Evolutionary conservation across 2,329 filamentous ascomycete species (phyloP).

Genomic region (Fusarium verrucosum): DNA sequence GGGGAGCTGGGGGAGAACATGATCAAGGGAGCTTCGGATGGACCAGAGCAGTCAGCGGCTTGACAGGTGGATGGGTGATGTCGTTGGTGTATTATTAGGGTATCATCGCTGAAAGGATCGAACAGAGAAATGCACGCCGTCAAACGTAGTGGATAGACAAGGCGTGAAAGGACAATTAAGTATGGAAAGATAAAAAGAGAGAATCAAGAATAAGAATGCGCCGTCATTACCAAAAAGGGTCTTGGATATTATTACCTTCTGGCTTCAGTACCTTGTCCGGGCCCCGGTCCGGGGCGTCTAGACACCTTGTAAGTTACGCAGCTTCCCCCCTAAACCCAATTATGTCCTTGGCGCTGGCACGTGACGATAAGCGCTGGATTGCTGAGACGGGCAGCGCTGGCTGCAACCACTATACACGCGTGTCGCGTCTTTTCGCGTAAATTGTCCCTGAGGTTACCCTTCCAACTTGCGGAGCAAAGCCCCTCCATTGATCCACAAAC

Average conservation of each 20-base stretch:
- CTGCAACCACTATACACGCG: constrained; percentile 47
- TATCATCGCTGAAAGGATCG: constrained; percentile 57
- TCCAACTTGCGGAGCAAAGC: constrained; percentile 37
- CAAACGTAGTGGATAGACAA: constrained; percentile 12
- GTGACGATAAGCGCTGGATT: constrained; percentile 26
- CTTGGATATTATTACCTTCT: constrained; percentile 29
- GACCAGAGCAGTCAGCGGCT: constrained; percentile 43
- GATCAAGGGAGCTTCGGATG: constrained; percentile 43
- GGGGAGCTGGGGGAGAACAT: constrained; percentile 68
- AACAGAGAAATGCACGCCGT: constrained; percentile 24
- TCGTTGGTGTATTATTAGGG: constrained; percentile 54
- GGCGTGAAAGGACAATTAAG: constrained; percentile 30
- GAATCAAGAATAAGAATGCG: constrained; percentile 28
- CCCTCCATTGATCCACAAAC: constrained; percentile 41
- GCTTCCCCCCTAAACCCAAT: constrained; percentile 27
- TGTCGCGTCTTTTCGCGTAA: constrained; percentile 41
- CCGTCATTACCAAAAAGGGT: constrained; percentile 38
- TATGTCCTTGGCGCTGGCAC: constrained; percentile 22
- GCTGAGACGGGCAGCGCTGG: constrained; percentile 3
- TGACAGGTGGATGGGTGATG: constrained; percentile 49
- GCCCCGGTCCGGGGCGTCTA: not conserved
- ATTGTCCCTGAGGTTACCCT: constrained; percentile 35
- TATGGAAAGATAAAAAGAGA: constrained; percentile 26
- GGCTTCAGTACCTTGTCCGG: constrained; percentile 13
- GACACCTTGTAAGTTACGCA: constrained; percentile 40